Evolutionary conservation across 75 land plant species (phyloP).

Genomic region (Sequoiadendron giganteum): DNA sequence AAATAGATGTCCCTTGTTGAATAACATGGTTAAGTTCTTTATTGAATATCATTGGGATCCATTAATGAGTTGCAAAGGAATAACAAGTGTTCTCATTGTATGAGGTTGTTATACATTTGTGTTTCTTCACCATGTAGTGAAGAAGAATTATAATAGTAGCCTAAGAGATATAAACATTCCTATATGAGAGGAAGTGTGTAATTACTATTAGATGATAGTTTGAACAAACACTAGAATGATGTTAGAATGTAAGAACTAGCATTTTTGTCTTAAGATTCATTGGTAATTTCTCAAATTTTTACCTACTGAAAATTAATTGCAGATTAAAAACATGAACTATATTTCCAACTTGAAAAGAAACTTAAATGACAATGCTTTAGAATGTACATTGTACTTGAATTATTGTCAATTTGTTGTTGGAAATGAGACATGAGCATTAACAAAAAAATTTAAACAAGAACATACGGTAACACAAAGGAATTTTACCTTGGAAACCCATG

Average conservation of each 20-base stretch:
- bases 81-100: neutral
- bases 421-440: too few relatives aligned
- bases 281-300: neutral
- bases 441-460: too few relatives aligned
- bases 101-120: neutral
- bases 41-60: neutral
- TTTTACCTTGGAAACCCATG: too few relatives aligned
- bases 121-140: too few relatives aligned
- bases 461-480: too few relatives aligned
- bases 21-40: neutral
- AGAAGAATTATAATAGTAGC: neutral
- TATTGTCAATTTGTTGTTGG: neutral
- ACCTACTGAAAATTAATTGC: too few relatives aligned
- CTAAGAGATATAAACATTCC: neutral
- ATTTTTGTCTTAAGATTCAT: neutral
- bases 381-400: neutral
- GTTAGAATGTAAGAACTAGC: neutral
- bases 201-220: neutral
- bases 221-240: neutral
- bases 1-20: neutral
- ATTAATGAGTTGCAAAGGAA: neutral
- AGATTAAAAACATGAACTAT: too few relatives aligned
- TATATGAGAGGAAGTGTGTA: neutral
- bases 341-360: too few relatives aligned
- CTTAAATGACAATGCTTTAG: too few relatives aligned